phyloP scores from a whole-genome alignment of 108 stramenopile species.

The Epithemia pelagica region DNA sequence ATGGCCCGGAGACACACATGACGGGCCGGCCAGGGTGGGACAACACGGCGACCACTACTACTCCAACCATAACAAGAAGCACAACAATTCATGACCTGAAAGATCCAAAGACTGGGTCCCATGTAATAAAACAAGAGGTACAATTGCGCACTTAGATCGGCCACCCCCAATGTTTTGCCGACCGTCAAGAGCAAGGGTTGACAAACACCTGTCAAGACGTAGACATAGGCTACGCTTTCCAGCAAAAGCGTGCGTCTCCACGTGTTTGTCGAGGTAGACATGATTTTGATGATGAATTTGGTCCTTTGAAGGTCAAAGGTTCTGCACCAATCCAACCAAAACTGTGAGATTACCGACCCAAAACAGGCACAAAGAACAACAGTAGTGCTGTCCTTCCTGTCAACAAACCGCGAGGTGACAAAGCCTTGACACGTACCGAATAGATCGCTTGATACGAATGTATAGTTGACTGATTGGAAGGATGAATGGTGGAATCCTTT shows the following conservation, averaged over 20 bases:
- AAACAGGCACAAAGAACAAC: no score
- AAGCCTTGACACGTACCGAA: no score
- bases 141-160: constrained; percentile 51
- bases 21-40: neutral
- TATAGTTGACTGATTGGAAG: no score
- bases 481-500: no score
- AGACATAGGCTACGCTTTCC: constrained; percentile 13
- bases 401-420: no score
- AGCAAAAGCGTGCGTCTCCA: neutral
- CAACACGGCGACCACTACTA: no score
- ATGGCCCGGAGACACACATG: constrained; percentile 20
- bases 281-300: no score
- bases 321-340: no score
- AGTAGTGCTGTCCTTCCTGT: no score
- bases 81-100: constrained; percentile 5
- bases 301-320: no score
- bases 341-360: no score
- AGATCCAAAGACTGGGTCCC: constrained; percentile 25
- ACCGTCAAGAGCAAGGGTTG: constrained; percentile 66
- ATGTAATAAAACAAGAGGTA: constrained; percentile 79
- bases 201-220: constrained; percentile 56
- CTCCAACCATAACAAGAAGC: neutral
- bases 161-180: constrained; percentile 48
- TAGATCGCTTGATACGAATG: no score
- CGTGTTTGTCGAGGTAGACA: neutral